Evolutionary conservation across 2,329 filamentous ascomycete genomes (phyloP).

Genomic region (Chrysosphaeria jannelii): DNA sequence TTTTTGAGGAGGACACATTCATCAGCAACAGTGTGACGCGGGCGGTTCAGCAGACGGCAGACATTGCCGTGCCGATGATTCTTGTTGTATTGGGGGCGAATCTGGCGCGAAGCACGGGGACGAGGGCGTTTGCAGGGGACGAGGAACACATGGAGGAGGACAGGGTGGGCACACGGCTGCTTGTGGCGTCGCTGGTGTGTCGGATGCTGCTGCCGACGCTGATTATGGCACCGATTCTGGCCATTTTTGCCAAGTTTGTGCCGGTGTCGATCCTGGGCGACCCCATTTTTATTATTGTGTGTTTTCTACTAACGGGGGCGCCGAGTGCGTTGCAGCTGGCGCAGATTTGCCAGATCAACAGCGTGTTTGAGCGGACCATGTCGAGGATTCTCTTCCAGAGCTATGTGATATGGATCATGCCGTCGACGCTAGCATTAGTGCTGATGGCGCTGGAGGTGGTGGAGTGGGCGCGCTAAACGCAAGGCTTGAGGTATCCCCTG

Average conservation of each 20-base stretch:
- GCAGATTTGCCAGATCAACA: slow-evolving; percentile 96
- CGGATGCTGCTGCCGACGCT: slow-evolving; percentile 80
- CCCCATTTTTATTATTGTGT: slow-evolving; percentile 93
- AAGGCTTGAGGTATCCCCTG: too few relatives aligned
- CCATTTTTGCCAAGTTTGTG: slow-evolving; percentile 64
- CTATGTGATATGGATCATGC: slow-evolving; percentile 88
- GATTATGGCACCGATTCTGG: slow-evolving; percentile 75
- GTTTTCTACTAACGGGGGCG: slow-evolving; percentile 81
- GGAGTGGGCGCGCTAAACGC: slow-evolving; percentile 80
- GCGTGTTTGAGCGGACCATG: slow-evolving; percentile 88
- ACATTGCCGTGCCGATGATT: slow-evolving; percentile 83
- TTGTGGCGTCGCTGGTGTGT: slow-evolving; percentile 59
- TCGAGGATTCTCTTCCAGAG: slow-evolving; percentile 80
- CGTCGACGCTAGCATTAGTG: slow-evolving; percentile 70
- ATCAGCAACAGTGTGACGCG: slow-evolving; percentile 77
- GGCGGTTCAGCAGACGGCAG: slow-evolving; percentile 57
- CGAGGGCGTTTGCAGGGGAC: too few relatives aligned
- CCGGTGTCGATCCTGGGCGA: slow-evolving; percentile 87
- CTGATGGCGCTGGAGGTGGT: slow-evolving; percentile 79
- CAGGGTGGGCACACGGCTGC: slow-evolving; percentile 37
- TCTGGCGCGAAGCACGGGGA: slow-evolving; percentile 68
- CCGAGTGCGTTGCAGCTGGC: slow-evolving; percentile 82
- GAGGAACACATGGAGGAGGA: slow-evolving; percentile 30
- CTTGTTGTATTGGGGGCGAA: slow-evolving; percentile 88
- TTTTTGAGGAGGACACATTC: slow-evolving; percentile 74